These are phyloP conservation scores for Domatiomyces globalis DNA, from an alignment of 2,329 filamentous ascomycete genomes.

Conservation along the genomic window DNA sequence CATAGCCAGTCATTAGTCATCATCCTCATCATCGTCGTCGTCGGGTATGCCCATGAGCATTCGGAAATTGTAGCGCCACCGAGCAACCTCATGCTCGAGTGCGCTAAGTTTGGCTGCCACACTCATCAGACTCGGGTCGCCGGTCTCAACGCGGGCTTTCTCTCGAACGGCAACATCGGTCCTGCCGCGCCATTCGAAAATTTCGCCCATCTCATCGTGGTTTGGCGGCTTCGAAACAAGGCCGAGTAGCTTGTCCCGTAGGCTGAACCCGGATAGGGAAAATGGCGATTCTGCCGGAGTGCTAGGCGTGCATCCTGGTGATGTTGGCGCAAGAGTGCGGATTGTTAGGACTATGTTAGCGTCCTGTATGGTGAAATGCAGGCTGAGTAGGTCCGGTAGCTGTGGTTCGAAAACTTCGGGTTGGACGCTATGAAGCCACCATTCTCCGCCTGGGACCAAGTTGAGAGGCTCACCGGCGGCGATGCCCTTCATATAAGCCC, in stretches of 20 bases:
- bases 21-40: slow-evolving; percentile 15
- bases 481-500: slow-evolving; percentile 41
- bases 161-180: slow-evolving; percentile 73
- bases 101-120: slow-evolving; percentile 71
- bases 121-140: slow-evolving; percentile 73
- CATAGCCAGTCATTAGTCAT: no score
- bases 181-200: slow-evolving; percentile 52
- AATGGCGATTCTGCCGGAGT: slow-evolving; percentile 50
- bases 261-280: slow-evolving; percentile 41
- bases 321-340: slow-evolving; percentile 54
- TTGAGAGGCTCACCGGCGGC: slow-evolving; percentile 7
- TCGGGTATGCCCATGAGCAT: slow-evolving; percentile 58
- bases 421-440: slow-evolving; percentile 42
- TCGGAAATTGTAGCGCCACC: slow-evolving; percentile 57
- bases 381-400: slow-evolving; percentile 54
- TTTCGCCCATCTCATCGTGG: slow-evolving; percentile 66
- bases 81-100: slow-evolving; percentile 55
- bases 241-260: slow-evolving; percentile 42
- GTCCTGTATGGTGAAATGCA: slow-evolving; percentile 56
- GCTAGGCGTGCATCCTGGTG: slow-evolving; percentile 40
- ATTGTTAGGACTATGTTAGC: slow-evolving; percentile 55
- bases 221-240: slow-evolving; percentile 37
- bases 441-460: slow-evolving; percentile 32
- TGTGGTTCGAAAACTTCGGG: slow-evolving; percentile 52
- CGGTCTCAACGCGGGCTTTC: slow-evolving; percentile 76